phyloP scores from a whole-genome alignment of 2,329 filamentous ascomycete genomes.

The Colletotrichum agaves region DNA sequence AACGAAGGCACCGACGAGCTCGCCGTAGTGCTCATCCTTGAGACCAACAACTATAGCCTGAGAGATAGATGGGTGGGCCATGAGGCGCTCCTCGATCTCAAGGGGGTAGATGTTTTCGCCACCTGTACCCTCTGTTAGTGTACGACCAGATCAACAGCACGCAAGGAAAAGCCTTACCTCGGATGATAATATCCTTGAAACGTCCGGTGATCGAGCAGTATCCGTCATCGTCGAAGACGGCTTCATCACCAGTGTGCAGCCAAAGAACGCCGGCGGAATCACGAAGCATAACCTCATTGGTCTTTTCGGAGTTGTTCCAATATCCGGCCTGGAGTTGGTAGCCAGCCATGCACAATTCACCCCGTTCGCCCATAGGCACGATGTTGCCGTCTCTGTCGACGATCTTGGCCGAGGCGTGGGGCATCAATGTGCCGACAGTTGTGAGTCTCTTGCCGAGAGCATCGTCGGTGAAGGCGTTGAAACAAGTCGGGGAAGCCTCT shows the following conservation, averaged over 20 bases:
- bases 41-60: slow-evolving; percentile 78
- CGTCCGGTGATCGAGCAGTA: slow-evolving; percentile 80
- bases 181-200: slow-evolving; percentile 84
- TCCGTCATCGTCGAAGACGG: slow-evolving; percentile 73
- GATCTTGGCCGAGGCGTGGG: slow-evolving; percentile 81
- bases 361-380: slow-evolving; percentile 73
- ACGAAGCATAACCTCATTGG: slow-evolving; percentile 67
- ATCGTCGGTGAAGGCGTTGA: slow-evolving; percentile 82
- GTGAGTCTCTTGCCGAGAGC: slow-evolving; percentile 72
- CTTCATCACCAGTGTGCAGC: slow-evolving; percentile 75
- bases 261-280: slow-evolving; percentile 67
- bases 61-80: slow-evolving; percentile 69
- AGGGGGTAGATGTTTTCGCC: slow-evolving; percentile 81
- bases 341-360: slow-evolving; percentile 81
- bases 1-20: slow-evolving; percentile 77
- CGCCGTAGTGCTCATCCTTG: slow-evolving; percentile 76
- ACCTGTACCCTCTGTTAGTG: slow-evolving; percentile 53
- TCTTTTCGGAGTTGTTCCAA: slow-evolving; percentile 80
- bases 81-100: slow-evolving; percentile 79
- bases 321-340: slow-evolving; percentile 78
- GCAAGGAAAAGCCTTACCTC: slow-evolving; percentile 56
- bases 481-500: slow-evolving; percentile 82
- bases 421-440: slow-evolving; percentile 81
- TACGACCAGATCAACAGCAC: background rate
- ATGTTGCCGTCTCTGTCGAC: slow-evolving; percentile 73